phyloP scores from a whole-genome alignment of 169 alveolate genomes.

The Perkinsus marinus region DNA sequence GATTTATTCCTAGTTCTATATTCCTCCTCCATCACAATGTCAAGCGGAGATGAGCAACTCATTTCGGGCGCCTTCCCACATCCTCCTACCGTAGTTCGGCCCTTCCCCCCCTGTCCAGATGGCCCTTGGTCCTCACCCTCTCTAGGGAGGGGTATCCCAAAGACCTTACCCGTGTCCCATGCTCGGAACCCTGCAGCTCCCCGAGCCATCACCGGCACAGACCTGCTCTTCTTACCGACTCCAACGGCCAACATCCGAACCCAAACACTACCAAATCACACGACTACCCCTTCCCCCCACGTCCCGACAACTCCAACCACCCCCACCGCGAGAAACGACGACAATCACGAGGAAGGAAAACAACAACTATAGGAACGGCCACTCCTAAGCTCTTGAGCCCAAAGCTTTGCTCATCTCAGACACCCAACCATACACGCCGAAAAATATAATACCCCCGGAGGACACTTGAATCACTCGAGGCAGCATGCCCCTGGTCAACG shows the following conservation, averaged over 20 bases:
- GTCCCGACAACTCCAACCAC: no score
- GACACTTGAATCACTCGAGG: background rate
- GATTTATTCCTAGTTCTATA: no score
- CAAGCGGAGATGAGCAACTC: no score
- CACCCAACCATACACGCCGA: background rate
- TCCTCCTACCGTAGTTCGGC: background rate
- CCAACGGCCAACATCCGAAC: no score
- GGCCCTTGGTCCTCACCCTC: background rate
- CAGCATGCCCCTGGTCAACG: background rate
- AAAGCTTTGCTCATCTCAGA: background rate
- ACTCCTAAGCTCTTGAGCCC: background rate
- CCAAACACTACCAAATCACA: no score
- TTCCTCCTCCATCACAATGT: no score
- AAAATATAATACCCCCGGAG: background rate
- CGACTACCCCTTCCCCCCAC: no score
- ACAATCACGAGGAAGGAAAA: background rate
- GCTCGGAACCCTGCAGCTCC: background rate
- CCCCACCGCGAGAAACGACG: no score
- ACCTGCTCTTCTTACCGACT: background rate
- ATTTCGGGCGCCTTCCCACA: no score
- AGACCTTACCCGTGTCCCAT: background rate
- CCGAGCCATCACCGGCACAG: background rate
- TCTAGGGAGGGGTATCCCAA: background rate
- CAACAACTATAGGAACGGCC: background rate
- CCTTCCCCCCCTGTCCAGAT: background rate